phyloP scores from a whole-genome alignment of 2,329 filamentous ascomycete genomes.

The Aspergillus sp. region DNA sequence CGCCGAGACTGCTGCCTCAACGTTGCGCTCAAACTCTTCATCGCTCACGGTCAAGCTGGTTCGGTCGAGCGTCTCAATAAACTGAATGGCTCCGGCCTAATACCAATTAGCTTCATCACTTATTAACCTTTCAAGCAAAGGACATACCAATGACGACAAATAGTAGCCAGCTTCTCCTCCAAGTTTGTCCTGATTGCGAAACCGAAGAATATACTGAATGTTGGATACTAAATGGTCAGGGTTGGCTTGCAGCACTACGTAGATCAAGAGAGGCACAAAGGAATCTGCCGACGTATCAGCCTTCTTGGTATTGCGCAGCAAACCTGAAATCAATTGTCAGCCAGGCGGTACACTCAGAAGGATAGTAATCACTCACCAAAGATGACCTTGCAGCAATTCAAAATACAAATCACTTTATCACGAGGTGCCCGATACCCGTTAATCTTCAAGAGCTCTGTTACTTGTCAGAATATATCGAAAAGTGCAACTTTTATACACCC shows the following conservation, averaged over 20 bases:
- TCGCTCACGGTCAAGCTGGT: constrained; percentile 90
- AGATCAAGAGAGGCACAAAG: constrained; percentile 91
- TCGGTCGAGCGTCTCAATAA: constrained; percentile 92
- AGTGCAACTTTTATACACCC: constrained; percentile 11
- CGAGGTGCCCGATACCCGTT: constrained; percentile 94
- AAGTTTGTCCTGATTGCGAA: constrained; percentile 95
- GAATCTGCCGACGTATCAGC: constrained; percentile 89
- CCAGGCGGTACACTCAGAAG: neutral
- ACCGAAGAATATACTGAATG: constrained; percentile 94
- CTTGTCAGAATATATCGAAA: constrained; percentile 16
- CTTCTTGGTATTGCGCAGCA: constrained; percentile 84
- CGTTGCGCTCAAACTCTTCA: constrained; percentile 90
- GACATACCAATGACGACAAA: constrained; percentile 76
- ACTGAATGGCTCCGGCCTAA: constrained; percentile 74
- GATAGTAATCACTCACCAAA: constrained; percentile 60
- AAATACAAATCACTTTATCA: constrained; percentile 96
- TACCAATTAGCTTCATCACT: constrained; percentile 5
- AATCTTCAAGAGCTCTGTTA: constrained; percentile 85
- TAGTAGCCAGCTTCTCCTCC: constrained; percentile 98
- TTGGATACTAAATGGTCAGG: constrained; percentile 95
- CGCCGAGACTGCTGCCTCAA: constrained; percentile 91
- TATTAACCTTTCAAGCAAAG: neutral
- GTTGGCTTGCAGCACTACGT: constrained; percentile 89
- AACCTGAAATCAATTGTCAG: constrained; percentile 46
- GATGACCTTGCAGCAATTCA: constrained; percentile 99